Conservation (phyloP, 2,329 filamentous ascomycete genomes). For the Trichophaea hybrida region DNA sequence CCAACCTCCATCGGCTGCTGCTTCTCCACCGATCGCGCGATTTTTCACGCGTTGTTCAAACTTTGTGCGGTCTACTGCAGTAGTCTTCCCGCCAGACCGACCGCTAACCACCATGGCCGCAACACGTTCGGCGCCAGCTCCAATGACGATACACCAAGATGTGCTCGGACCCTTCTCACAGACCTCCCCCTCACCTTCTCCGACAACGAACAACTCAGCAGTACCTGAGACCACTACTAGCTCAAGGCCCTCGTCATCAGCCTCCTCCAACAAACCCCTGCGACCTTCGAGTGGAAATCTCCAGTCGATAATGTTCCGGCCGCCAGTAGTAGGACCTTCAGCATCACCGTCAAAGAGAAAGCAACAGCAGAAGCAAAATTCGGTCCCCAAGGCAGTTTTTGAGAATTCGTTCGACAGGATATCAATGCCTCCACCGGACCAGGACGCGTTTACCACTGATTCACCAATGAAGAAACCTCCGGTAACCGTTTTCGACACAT, state of each 20-base stretch:
- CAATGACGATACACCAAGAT: slow-evolving; percentile 23
- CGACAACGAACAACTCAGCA: slow-evolving; percentile 28
- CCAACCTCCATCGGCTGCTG: not conserved
- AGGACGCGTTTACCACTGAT: slow-evolving; percentile 33
- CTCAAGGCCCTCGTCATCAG: not conserved
- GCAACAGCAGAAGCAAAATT: slow-evolving; percentile 16
- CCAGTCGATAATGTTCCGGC: slow-evolving; percentile 23
- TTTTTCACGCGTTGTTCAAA: slow-evolving; percentile 2
- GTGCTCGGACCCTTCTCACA: slow-evolving; percentile 23
- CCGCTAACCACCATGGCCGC: slow-evolving; percentile 3
- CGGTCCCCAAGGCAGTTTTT: slow-evolving; percentile 21
- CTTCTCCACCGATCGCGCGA: not conserved
- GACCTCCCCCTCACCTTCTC: slow-evolving; percentile 28
- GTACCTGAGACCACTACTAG: slow-evolving; percentile 24
- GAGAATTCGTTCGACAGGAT: slow-evolving; percentile 22
- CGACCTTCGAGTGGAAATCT: slow-evolving; percentile 18
- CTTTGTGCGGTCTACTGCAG: slow-evolving; percentile 2
- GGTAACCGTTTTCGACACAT: slow-evolving; percentile 28
- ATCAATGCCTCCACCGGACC: slow-evolving; percentile 22
- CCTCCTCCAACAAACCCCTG: slow-evolving; percentile 10
- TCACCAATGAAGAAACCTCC: slow-evolving; percentile 36
- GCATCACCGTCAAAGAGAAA: slow-evolving; percentile 22
- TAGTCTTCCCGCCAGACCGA: slow-evolving; percentile 1
- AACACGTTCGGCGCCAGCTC: slow-evolving; percentile 10
- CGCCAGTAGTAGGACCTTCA: slow-evolving; percentile 21